Base-by-base conservation (phyloP, 352 stramenopile genomes). In the Globisporangium perplexum region DNA sequence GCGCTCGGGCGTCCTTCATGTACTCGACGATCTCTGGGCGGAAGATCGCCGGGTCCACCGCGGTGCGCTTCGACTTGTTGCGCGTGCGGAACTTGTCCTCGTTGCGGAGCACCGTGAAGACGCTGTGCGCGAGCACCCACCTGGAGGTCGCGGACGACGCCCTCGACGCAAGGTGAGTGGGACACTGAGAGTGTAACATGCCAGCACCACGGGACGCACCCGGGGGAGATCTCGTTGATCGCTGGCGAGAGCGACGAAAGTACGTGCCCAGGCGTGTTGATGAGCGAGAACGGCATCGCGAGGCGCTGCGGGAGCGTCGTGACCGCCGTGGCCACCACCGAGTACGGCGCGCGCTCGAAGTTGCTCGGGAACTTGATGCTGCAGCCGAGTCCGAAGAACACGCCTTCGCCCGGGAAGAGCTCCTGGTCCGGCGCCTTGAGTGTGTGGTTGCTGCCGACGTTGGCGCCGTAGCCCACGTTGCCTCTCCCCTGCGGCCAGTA, bases 381-480 rank as follows among this genome's bases (percentile, higher is more conserved):
- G 59, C 75, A 95, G 10, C 81, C 85, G 8, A 99, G 72, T 0
- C 96, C 96, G 68, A 96, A 99, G 69, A 99, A 99, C 24, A 96
- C 63, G 46, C 96, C 96, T 67, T 99, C 96, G 3, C 95, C 96
- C 0, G 83, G 78, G 41, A 92, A 82, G 3, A 95, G 73, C 68
- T 99, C 96, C 68, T 95, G 84, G 55, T 95, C 84, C 0, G 84
- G 84, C 0, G 81, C 82, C 48, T 92, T 93, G n/a, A 95, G 63
- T 43, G 96, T 99, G 69, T 99, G 96, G 67, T 99, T 99, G 53
- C 88, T 98, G 42, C 96, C 96, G 24, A 98, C 91, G 60, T 98
- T 98, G 47, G 91, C 93, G 28, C 93, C 93, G 50, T 97, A 98
- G 17, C 85, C 89, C 41, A 98, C 70, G 57, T 98, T 98, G 17